phyloP scores from a whole-genome alignment of 2,329 filamentous ascomycete species.

The Penicillium sp. region DNA sequence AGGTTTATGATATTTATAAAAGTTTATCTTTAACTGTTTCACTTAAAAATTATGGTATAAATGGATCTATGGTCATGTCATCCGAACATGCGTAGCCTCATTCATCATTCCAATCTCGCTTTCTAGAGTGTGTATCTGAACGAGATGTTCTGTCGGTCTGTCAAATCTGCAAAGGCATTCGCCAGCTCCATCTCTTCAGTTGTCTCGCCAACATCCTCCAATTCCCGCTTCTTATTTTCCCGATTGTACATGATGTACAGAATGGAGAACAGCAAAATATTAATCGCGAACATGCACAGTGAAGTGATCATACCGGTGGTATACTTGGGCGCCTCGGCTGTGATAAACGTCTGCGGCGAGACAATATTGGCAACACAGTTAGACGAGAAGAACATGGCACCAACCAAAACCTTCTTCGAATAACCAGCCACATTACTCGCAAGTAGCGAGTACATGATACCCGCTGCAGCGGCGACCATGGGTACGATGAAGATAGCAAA shows the following conservation, averaged over 20 bases:
- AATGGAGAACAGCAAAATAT: not conserved
- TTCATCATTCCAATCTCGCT: not conserved
- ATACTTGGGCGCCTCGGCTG: constrained; percentile 16
- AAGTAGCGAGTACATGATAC: constrained; percentile 9
- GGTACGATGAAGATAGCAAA: not conserved
- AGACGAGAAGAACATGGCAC: constrained; percentile 17
- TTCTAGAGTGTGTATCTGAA: not conserved
- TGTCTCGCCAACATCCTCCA: not conserved
- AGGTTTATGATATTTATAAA: not conserved
- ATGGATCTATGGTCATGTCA: not conserved
- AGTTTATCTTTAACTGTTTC: not conserved
- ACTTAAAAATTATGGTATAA: not conserved
- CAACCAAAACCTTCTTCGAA: constrained; percentile 21
- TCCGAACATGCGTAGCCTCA: not conserved
- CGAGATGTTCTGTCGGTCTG: constrained; percentile 5
- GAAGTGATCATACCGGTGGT: not conserved
- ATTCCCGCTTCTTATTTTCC: not conserved
- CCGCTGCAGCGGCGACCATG: not conserved
- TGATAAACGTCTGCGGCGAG: constrained; percentile 18
- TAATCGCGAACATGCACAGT: not conserved
- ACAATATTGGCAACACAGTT: constrained; percentile 22
- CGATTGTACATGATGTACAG: not conserved
- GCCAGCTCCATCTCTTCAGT: constrained; percentile 7
- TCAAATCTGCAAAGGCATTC: constrained; percentile 8
- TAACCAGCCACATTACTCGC: constrained; percentile 22